Conservation (phyloP, 2,329 filamentous ascomycete species). For the Ophiobolus disseminans region DNA sequence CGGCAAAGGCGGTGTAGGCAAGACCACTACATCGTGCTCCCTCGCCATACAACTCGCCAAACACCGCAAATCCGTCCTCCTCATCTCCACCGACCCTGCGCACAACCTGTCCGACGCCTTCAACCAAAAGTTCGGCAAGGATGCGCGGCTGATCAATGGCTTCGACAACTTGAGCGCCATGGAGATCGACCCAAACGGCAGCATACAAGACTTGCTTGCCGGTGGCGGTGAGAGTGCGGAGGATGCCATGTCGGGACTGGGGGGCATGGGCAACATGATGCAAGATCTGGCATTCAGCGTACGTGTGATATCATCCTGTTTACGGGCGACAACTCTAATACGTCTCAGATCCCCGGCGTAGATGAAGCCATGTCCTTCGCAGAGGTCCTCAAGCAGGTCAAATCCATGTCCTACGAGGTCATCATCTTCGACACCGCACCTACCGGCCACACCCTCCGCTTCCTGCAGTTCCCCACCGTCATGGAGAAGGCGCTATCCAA, state of each 20-base stretch:
- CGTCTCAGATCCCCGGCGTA: constrained; percentile 85
- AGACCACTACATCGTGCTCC: constrained; percentile 99
- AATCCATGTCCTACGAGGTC: constrained; percentile 96
- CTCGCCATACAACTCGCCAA: constrained; percentile 97
- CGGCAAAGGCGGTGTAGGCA: constrained; percentile 97
- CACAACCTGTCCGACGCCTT: constrained; percentile 99
- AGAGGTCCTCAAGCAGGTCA: constrained; percentile 98
- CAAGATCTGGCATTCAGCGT: constrained; percentile 97
- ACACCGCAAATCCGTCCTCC: constrained; percentile 91
- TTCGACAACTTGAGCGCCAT: constrained; percentile 95
- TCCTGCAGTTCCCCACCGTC: constrained; percentile 97
- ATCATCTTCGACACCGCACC: constrained; percentile 99
- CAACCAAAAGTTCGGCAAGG: constrained; percentile 98
- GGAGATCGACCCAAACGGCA: constrained; percentile 99
- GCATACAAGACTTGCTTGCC: constrained; percentile 91
- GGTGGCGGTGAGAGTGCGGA: constrained; percentile 74
- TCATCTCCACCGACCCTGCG: constrained; percentile 97
- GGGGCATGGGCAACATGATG: constrained; percentile 91
- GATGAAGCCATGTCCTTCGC: constrained; percentile 99
- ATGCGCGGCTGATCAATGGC: constrained; percentile 88
- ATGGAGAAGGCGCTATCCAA: constrained; percentile 99
- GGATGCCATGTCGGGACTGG: constrained; percentile 72
- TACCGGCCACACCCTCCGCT: constrained; percentile 96
- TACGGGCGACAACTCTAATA: constrained; percentile 6
- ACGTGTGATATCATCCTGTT: constrained; percentile 39